Evolutionary conservation across 164 flowering plant genomes (phyloP).

Genomic region (Sedum album): DNA sequence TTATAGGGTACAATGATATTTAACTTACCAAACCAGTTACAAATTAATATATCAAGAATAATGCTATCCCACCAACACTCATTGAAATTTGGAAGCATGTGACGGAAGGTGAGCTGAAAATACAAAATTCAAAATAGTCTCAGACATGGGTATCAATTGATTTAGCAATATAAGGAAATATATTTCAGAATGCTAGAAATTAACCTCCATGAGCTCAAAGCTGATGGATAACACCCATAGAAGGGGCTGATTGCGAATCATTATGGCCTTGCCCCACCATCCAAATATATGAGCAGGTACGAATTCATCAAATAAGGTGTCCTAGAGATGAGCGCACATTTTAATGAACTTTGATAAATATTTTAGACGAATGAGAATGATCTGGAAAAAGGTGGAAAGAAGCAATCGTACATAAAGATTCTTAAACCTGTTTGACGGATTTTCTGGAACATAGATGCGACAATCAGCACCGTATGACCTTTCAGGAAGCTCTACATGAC

Average conservation of each 20-base stretch:
- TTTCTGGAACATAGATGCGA: conserved; percentile 79
- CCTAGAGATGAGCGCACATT: conserved; percentile 35
- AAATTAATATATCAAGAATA: conserved; percentile 79
- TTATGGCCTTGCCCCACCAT: conserved; percentile 99
- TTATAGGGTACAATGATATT: not conserved
- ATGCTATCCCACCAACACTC: conserved; percentile 99
- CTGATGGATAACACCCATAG: conserved; percentile 94
- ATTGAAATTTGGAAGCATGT: conserved; percentile 97
- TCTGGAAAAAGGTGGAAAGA: conserved; percentile 26
- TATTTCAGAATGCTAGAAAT: not conserved
- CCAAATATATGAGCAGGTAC: conserved; percentile 93
- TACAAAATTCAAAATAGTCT: conserved; percentile 3
- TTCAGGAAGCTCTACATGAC: conserved; percentile 88
- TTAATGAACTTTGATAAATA: conserved; percentile 11
- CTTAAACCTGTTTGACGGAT: conserved; percentile 96
- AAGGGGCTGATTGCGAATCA: conserved; percentile 99
- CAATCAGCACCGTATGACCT: conserved; percentile 97
- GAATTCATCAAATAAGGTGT: conserved; percentile 94
- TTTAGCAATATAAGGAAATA: not conserved
- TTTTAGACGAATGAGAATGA: not conserved
- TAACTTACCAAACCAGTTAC: conserved; percentile 96
- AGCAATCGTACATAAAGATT: conserved; percentile 95
- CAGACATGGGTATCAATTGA: not conserved
- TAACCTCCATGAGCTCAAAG: conserved; percentile 97
- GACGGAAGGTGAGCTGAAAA: conserved; percentile 90